Conservation (phyloP, 352 stramenopile genomes). For the Globisporangium spiculum region DNA sequence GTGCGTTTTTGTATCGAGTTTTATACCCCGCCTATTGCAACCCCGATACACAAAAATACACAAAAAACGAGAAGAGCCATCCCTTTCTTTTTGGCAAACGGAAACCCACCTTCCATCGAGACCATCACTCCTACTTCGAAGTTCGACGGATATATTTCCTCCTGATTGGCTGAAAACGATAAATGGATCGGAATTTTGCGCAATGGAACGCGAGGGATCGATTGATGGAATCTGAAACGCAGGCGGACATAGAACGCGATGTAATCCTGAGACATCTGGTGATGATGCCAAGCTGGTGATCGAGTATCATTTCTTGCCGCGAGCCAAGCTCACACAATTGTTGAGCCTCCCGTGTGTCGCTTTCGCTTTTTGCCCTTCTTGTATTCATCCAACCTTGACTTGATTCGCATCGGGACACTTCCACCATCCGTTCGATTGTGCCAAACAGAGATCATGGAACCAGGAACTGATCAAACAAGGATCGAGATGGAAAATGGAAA, state of each 20-base stretch:
- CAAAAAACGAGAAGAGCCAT: slow-evolving; percentile 5
- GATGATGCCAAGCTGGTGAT: neutral
- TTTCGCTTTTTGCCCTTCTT: neutral
- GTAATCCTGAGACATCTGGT: slow-evolving; percentile 8
- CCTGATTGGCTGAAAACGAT: neutral
- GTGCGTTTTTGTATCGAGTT: neutral
- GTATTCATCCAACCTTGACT: neutral
- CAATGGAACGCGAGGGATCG: neutral
- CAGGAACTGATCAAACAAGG: neutral
- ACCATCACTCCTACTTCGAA: slow-evolving; percentile 4
- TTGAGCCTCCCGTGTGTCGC: neutral
- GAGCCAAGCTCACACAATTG: neutral
- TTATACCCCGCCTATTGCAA: neutral
- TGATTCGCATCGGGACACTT: neutral
- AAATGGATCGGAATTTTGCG: neutral
- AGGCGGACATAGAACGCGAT: neutral
- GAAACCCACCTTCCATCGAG: neutral
- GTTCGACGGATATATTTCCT: neutral
- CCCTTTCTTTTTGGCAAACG: neutral
- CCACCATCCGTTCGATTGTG: neutral
- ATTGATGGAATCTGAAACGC: slow-evolving; percentile 14
- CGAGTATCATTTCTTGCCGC: slow-evolving; percentile 9
- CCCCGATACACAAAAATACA: neutral
- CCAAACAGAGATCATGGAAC: neutral
- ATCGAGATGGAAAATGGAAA: neutral